phyloP scores from a whole-genome alignment of 1,284 basidiomycete genomes.

The Hemileia vastatrix region DNA sequence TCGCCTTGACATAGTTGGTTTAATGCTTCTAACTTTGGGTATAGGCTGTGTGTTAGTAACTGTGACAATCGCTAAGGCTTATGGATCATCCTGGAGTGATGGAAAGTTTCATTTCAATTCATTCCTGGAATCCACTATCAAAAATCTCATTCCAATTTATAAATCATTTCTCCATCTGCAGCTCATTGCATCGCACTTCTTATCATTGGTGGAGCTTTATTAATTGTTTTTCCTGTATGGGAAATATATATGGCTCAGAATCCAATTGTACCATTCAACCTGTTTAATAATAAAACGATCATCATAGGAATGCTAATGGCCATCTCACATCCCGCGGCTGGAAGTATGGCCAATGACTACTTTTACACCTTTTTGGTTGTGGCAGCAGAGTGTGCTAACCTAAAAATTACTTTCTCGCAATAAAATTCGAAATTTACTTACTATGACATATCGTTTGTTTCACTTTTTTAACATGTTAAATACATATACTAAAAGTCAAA shows the following conservation, averaged over 20 bases:
- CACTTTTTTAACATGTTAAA: too few relatives aligned
- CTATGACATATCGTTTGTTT: too few relatives aligned
- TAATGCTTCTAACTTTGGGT: conserved; percentile 42
- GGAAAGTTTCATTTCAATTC: conserved; percentile 13
- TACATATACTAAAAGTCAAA: not conserved
- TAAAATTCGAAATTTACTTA: too few relatives aligned
- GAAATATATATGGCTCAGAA: conserved; percentile 40
- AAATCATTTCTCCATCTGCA: too few relatives aligned
- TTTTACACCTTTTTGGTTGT: conserved; percentile 32
- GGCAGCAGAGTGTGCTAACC: conserved; percentile 9
- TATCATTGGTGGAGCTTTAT: conserved; percentile 34
- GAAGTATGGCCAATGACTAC: conserved; percentile 40
- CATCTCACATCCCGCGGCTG: conserved; percentile 41
- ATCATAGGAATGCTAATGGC: conserved; percentile 39
- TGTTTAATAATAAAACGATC: conserved; percentile 42
- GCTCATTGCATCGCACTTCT: conserved; percentile 43
- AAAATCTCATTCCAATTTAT: too few relatives aligned
- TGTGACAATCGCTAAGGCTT: conserved; percentile 43
- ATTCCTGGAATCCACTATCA: too few relatives aligned
- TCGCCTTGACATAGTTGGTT: conserved; percentile 44
- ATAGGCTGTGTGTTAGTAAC: conserved; percentile 43
- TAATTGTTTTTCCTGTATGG: conserved; percentile 37
- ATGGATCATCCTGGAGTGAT: conserved; percentile 40
- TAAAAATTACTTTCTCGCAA: not conserved
- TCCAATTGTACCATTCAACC: conserved; percentile 42